Conservation (phyloP, 495 filamentous ascomycete species). For the Chaetomidium leptoderma region DNA sequence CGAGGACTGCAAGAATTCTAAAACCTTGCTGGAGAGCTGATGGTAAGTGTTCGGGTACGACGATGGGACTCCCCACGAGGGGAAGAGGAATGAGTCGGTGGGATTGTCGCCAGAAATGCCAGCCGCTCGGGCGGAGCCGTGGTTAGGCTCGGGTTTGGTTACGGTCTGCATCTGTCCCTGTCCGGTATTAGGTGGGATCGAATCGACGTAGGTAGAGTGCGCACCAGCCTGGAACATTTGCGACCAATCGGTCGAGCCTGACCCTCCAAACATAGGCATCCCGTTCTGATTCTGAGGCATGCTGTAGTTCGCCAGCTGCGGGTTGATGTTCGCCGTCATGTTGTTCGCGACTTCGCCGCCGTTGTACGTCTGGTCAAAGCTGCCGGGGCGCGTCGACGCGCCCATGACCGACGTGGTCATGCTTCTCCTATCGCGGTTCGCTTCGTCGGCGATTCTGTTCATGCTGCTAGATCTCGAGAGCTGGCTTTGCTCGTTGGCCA, state of each 20-base stretch:
- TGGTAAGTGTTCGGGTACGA: conserved; percentile 46
- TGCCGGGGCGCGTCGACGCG: conserved; percentile 33
- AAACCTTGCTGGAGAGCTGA: conserved; percentile 49
- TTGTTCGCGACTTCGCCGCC: conserved; percentile 48
- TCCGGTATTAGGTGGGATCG: conserved; percentile 53
- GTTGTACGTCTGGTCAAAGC: conserved; percentile 48
- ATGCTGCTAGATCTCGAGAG: conserved; percentile 57
- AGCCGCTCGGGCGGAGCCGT: conserved; percentile 36
- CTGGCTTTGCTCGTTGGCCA: conserved; percentile 51
- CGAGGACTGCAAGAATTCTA: conserved; percentile 53
- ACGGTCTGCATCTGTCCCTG: conserved; percentile 47
- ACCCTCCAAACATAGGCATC: conserved; percentile 49
- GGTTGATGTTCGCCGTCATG: conserved; percentile 54
- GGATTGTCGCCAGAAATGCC: conserved; percentile 40
- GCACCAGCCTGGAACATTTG: conserved; percentile 68
- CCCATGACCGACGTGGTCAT: conserved; percentile 46
- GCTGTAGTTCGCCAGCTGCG: conserved; percentile 53
- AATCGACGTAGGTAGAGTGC: conserved; percentile 57
- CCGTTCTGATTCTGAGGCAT: conserved; percentile 51
- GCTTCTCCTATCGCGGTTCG: conserved; percentile 49
- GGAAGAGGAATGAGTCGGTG: conserved; percentile 39
- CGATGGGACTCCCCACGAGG: conserved; percentile 39
- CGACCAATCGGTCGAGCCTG: conserved; percentile 57
- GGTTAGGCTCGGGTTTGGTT: conserved; percentile 49
- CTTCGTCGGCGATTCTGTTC: conserved; percentile 47